These are phyloP conservation scores for Ceratocystis colombiana DNA, from an alignment of 2,329 filamentous ascomycete genomes.

Conservation along the genomic window DNA sequence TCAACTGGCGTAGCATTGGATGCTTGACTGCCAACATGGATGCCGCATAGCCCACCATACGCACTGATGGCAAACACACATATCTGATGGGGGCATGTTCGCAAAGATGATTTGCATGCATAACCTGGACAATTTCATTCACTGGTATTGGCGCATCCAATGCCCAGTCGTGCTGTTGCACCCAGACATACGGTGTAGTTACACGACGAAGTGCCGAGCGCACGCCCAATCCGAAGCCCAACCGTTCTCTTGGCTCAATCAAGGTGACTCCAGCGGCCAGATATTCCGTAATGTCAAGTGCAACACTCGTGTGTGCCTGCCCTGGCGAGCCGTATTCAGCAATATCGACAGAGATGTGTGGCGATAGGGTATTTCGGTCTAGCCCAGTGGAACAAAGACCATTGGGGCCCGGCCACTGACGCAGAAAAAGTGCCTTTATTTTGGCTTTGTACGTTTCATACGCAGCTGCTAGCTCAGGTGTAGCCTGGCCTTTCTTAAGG, in stretches of 20 bases:
- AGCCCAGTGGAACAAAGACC: too few relatives aligned
- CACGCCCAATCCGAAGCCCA: slow-evolving; percentile 46
- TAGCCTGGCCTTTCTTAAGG: slow-evolving; percentile 46
- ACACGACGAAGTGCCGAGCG: slow-evolving; percentile 41
- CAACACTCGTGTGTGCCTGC: slow-evolving; percentile 31
- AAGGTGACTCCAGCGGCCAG: slow-evolving; percentile 35
- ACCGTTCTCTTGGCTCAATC: slow-evolving; percentile 39
- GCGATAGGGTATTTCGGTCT: neutral
- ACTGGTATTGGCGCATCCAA: slow-evolving; percentile 40
- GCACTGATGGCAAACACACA: slow-evolving; percentile 43
- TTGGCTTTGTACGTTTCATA: slow-evolving; percentile 41
- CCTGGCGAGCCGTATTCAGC: slow-evolving; percentile 42
- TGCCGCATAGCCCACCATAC: slow-evolving; percentile 43
- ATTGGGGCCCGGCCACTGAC: slow-evolving; percentile 23
- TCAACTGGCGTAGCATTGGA: slow-evolving; percentile 36
- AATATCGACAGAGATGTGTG: slow-evolving; percentile 28
- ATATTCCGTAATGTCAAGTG: slow-evolving; percentile 34
- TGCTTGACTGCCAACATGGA: slow-evolving; percentile 40
- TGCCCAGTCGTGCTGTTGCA: slow-evolving; percentile 50
- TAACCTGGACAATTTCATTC: slow-evolving; percentile 37
- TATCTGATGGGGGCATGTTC: slow-evolving; percentile 39
- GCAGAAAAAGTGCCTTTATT: slow-evolving; percentile 36
- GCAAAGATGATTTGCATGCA: slow-evolving; percentile 34
- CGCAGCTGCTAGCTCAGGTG: slow-evolving; percentile 36
- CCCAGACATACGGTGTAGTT: slow-evolving; percentile 44